Evolutionary conservation across 768 basidiomycete species (phyloP).

Genomic region (Suillus variegatus): DNA sequence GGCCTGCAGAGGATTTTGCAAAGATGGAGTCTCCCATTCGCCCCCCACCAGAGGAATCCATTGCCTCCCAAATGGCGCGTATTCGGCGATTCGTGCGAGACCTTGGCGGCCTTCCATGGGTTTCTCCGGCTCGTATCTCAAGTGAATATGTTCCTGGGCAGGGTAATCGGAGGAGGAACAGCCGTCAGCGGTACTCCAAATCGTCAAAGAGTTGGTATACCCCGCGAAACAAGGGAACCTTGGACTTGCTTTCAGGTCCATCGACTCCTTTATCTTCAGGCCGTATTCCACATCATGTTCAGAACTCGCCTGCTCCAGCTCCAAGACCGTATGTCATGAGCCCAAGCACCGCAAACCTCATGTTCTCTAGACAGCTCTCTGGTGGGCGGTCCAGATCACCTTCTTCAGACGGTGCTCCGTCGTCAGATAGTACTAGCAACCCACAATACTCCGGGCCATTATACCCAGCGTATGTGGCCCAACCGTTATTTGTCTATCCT

Average conservation of each 20-base stretch:
- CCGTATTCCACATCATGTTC: conserved; percentile 22
- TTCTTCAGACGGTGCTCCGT: conserved; percentile 30
- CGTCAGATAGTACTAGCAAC: conserved; percentile 34
- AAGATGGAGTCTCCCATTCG: conserved; percentile 50
- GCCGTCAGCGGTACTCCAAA: conserved; percentile 25
- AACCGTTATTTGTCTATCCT: conserved; percentile 31
- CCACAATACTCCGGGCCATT: conserved; percentile 16
- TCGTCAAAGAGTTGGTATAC: conserved; percentile 32
- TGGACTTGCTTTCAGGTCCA: conserved; percentile 33
- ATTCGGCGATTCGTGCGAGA: conserved; percentile 37
- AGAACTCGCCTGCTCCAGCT: conserved; percentile 9
- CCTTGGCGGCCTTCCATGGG: conserved; percentile 49
- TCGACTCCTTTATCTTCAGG: conserved; percentile 35
- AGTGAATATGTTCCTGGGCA: conserved; percentile 48
- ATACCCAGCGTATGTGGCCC: conserved; percentile 31
- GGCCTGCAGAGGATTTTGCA: conserved; percentile 46
- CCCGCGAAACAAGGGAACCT: conserved; percentile 24
- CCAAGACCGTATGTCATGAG: conserved; percentile 33
- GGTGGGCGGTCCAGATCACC: conserved; percentile 28
- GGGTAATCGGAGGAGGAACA: conserved; percentile 28
- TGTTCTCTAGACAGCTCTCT: conserved; percentile 25
- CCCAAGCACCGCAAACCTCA: conserved; percentile 27
- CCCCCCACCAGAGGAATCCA: conserved; percentile 36
- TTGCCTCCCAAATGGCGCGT: conserved; percentile 38
- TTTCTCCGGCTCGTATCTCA: conserved; percentile 45